These are phyloP conservation scores for Glebionis coronaria DNA, from an alignment of 129 eudicot species.

Conservation along the genomic window DNA sequence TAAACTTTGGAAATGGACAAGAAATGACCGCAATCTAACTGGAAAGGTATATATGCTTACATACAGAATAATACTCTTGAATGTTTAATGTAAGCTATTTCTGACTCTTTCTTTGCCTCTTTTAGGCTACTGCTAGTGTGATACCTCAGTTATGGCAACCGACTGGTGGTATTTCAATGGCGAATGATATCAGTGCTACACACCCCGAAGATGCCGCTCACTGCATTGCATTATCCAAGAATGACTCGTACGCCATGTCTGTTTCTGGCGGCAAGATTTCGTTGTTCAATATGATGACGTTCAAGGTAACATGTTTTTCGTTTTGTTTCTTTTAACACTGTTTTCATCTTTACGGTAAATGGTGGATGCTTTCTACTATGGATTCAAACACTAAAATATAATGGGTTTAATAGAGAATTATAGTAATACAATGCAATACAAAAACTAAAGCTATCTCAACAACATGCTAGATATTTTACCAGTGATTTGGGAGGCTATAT, in stretches of 20 bases:
- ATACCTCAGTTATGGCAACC: constrained; percentile 81
- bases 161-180: constrained; percentile 77
- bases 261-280: constrained; percentile 89
- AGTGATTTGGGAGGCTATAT: no score
- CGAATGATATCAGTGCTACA: constrained; percentile 67
- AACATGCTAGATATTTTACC: no score
- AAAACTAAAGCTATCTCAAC: no score
- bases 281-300: constrained; percentile 81
- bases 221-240: constrained; percentile 83
- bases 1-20: constrained; percentile 82
- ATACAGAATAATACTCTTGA: neutral
- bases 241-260: constrained; percentile 81
- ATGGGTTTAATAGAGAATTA: no score
- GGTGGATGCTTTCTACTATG: neutral
- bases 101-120: constrained; percentile 10
- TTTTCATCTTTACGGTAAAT: neutral
- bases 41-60: constrained; percentile 51
- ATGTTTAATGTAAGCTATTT: constrained; percentile 5
- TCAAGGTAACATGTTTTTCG: constrained; percentile 42
- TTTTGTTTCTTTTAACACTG: neutral
- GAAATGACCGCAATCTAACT: constrained; percentile 49
- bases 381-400: no score
- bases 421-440: no score
- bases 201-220: constrained; percentile 72
- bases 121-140: constrained; percentile 64